Conservation (phyloP, 352 stramenopile genomes). For the Pythium volutum region DNA sequence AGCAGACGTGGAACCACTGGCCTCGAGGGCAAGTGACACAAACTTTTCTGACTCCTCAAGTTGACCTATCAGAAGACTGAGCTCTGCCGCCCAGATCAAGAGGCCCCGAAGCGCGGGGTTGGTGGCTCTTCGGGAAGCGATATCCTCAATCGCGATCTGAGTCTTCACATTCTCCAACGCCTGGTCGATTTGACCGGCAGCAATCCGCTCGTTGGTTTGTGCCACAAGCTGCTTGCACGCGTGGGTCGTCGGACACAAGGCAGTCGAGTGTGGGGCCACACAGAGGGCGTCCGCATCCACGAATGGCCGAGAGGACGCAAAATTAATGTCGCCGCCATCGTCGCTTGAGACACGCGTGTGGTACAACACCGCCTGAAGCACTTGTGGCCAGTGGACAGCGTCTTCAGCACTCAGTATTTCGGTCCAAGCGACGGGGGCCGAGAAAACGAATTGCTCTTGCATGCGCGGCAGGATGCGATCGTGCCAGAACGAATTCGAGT, state of each 20-base stretch:
- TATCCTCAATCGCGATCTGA: slow-evolving; percentile 3
- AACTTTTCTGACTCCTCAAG: slow-evolving; percentile 18
- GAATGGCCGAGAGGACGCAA: slow-evolving; percentile 1
- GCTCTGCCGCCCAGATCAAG: neutral
- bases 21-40: slow-evolving; percentile 9
- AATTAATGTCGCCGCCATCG: slow-evolving; percentile 24
- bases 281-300: neutral
- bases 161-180: slow-evolving; percentile 3
- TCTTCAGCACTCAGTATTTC: neutral
- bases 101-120: neutral
- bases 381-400: slow-evolving; percentile 43
- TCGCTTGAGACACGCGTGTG: slow-evolving; percentile 31
- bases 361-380: slow-evolving; percentile 45
- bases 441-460: slow-evolving; percentile 40
- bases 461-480: slow-evolving; percentile 50
- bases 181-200: neutral
- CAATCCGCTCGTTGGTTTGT: neutral
- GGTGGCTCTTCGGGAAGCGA: neutral
- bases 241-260: slow-evolving; percentile 7
- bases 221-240: neutral
- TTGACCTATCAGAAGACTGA: slow-evolving; percentile 29
- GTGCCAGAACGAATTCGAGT: slow-evolving; percentile 43
- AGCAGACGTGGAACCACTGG: neutral
- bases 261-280: neutral
- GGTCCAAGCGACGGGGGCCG: neutral